phyloP scores from a whole-genome alignment of 2,329 filamentous ascomycete genomes.

The Graphilbum sp. region DNA sequence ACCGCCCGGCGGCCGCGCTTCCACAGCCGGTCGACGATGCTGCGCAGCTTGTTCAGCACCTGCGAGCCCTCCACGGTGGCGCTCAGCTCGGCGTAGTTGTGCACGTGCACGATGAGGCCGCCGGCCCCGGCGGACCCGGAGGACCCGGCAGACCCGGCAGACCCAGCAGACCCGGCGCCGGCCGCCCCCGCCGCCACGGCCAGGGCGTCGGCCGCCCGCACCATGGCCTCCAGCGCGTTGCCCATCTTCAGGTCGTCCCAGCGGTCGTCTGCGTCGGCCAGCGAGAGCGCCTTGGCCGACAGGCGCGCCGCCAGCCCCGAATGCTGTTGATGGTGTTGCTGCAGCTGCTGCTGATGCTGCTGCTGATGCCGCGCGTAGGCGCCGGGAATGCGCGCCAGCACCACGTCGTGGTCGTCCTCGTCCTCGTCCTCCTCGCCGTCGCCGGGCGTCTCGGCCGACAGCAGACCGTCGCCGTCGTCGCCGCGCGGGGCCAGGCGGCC shows the following conservation, averaged over 20 bases:
- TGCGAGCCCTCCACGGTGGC: slow-evolving; percentile 50
- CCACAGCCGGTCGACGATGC: slow-evolving; percentile 56
- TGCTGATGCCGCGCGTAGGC: slow-evolving; percentile 7
- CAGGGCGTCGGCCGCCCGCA: slow-evolving; percentile 25
- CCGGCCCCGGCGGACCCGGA: too few relatives aligned
- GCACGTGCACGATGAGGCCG: slow-evolving; percentile 53
- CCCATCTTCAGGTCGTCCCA: slow-evolving; percentile 48
- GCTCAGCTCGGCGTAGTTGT: slow-evolving; percentile 66
- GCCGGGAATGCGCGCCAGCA: slow-evolving; percentile 10
- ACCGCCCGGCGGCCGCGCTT: slow-evolving; percentile 54
- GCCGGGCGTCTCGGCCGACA: slow-evolving; percentile 5
- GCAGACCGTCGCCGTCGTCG: background rate
- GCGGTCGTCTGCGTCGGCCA: slow-evolving; percentile 23
- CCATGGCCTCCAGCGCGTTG: slow-evolving; percentile 38
- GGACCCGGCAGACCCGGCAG: too few relatives aligned
- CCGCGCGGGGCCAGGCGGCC: slow-evolving; percentile 24
- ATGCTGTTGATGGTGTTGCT: too few relatives aligned
- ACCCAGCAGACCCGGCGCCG: too few relatives aligned
- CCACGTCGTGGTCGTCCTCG: slow-evolving; percentile 15
- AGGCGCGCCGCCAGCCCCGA: slow-evolving; percentile 2
- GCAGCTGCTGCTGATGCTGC: too few relatives aligned
- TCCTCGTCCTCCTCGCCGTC: slow-evolving; percentile 17
- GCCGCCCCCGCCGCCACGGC: background rate
- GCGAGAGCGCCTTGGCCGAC: slow-evolving; percentile 11
- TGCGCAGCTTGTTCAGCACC: slow-evolving; percentile 54